Evolutionary conservation across 345 rosid species (phyloP), one percentile per base, ranked within the genome.

Genomic region (Heritiera fomes): DNA sequence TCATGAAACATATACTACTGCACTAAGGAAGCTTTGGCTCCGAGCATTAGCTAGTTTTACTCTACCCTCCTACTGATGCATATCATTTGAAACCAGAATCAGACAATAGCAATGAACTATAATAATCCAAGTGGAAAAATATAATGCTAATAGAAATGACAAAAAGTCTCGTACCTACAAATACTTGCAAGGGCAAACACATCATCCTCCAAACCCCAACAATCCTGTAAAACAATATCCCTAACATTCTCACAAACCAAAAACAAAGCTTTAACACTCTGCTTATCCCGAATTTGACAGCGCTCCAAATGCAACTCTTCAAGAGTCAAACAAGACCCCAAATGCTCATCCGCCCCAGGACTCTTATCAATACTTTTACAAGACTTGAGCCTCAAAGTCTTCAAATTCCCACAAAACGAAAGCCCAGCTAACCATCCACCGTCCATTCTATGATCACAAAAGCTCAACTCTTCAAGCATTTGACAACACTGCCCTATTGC

Each of bases 401-500:
- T 91, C 90, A 91, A 82, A 84, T 91, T 91, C 53, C 59, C 81
- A n/a, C 90, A 89, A 69, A 81, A 91, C 0, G 87, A 79, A 14
- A 91, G 81, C 32, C 87, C 93, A 43, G 95, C 84, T 85, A 91
- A 52, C 93, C 93, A 91, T 0, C 95, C 95, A 80, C 83, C 91
- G 77, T 88, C 95, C 90, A 91, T 87, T 78, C 87, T 79, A 75
- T 91, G 95, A 83, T 89, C 89, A 69, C 52, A 82, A 8, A 91
- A 43, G 46, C 83, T 88, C 85, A 91, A 84, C 6, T 91, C 95
- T 80, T 89, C 90, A 41, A 89, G 90, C 91, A 91, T 91, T 80
- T 86, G 91, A 81, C 95, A 91, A 34, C 93, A 89, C 65, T 91
- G 91, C 38, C 93, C 95, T 2, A 91, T 87, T 3, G 95, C 95